Base-by-base conservation (phyloP, 805 yeast genomes). In the Lipomyces spencermartinsiae region DNA sequence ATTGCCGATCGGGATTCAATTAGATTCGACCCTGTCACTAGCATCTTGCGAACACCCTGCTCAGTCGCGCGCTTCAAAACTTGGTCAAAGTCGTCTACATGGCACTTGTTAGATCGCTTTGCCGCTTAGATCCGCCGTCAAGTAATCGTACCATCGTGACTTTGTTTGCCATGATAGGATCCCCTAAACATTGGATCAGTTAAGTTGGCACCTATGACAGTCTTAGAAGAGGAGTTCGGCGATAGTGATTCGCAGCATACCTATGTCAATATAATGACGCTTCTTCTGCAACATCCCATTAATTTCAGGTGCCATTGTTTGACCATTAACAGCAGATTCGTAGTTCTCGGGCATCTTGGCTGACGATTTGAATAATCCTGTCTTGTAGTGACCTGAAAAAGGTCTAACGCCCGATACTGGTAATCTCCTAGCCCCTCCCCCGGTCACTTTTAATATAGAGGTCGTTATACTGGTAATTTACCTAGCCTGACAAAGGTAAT, bases 131-230 rank as follows among this genome's bases (percentile, higher is more conserved):
- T 2, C 0, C 9, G 22, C 9, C n/a, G 49, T 43, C 4, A 43
- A 43, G 49, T 43, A 16, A 25, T 8, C 59, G 19, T 49, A 71
- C 73, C 71, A n/a, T 84, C 84, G 75, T 94, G 98, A 64, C 85
- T 82, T 56, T 83, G 83, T 35, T 87, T 85, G 14, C 89, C 93
- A 70, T 92, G 85, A 76, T 95, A 95, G 8, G 78, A 69, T 0
- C 99, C 99, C 59, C 83, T 84, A 77, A 91, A 95, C 95, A 93
- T 95, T 3, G 86, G 82, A 77, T 94, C 99, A 0, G 97, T 89
- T 75, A 94, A 83, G 76, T 94, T 94, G 73, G 92, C 91, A 39
- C 85, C 91, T 64, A 84, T 25, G 83, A 72, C 85, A 87, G 69
- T 76, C 77, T 66, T 76, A 79, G 37, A 49, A 22, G 16, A 33